A percentile compares a stretch with the other conserved stretches of the same genome.
phyloP scores from a whole-genome alignment of 2,329 filamentous ascomycete species.

The Arthrobotrys musiformis region DNA sequence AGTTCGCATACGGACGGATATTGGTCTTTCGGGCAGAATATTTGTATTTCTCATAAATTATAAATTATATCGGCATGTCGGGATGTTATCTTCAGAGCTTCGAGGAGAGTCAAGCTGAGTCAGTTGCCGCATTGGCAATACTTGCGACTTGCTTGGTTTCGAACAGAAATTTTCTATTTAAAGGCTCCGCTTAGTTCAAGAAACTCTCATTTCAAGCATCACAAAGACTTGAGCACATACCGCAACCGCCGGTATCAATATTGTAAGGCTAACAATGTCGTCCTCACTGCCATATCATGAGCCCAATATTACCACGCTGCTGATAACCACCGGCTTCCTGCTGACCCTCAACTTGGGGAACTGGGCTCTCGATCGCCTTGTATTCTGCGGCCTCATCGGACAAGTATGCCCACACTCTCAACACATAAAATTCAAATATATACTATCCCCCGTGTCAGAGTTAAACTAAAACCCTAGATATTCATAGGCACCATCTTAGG shows the following conservation, averaged over 20 bases:
- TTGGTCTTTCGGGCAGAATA: background rate
- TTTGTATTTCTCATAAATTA: background rate
- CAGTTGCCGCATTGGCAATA: background rate
- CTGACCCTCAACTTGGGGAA: slow-evolving; percentile 72
- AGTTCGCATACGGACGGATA: slow-evolving; percentile 20
- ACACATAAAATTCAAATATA: background rate
- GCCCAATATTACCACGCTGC: slow-evolving; percentile 61
- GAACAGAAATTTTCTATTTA: background rate
- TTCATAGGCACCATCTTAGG: slow-evolving; percentile 77
- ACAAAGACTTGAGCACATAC: background rate
- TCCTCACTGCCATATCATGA: slow-evolving; percentile 48
- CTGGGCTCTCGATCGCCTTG: slow-evolving; percentile 68
- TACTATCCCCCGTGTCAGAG: background rate
- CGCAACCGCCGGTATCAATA: background rate
- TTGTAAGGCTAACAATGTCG: slow-evolving; percentile 15
- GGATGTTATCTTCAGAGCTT: no score
- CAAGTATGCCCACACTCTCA: slow-evolving; percentile 60
- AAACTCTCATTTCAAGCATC: background rate
- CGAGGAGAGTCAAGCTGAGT: background rate
- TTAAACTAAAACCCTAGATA: slow-evolving; percentile 65
- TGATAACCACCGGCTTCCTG: slow-evolving; percentile 72
- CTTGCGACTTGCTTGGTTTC: background rate
- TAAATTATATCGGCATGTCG: background rate
- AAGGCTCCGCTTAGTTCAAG: background rate
- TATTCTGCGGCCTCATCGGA: slow-evolving; percentile 78